Conservation (phyloP, 2,329 filamentous ascomycete genomes). For the Eutypa lata region DNA sequence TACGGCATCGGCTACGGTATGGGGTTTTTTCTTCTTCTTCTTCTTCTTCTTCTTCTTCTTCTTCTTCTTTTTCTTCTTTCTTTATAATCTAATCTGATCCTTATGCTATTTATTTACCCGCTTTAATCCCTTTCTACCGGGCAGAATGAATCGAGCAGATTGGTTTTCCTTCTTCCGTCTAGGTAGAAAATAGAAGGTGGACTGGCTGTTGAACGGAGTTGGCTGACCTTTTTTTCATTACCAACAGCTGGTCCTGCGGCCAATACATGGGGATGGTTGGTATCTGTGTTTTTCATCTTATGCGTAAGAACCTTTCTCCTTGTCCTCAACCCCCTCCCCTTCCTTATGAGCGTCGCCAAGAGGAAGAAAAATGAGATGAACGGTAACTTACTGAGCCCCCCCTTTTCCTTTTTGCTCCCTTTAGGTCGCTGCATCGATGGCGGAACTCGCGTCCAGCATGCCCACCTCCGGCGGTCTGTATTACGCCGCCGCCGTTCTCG, state of each 20-base stretch:
- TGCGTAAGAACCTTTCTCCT: conserved; percentile 41
- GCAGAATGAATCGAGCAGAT: too few species aligned
- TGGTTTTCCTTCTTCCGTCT: not conserved
- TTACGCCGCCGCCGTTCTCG: conserved; percentile 70
- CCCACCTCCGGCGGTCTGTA: conserved; percentile 71
- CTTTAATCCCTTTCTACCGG: not conserved
- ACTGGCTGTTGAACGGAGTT: conserved; percentile 36
- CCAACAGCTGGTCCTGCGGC: conserved; percentile 37
- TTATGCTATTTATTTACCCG: not conserved
- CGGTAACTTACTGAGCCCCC: too few species aligned
- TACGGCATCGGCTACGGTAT: conserved; percentile 58
- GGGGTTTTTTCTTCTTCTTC: not conserved
- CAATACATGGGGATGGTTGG: conserved; percentile 75
- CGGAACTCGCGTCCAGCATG: conserved; percentile 71
- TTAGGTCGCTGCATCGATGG: conserved; percentile 58
- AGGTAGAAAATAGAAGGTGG: conserved; percentile 34
- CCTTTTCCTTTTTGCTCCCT: not conserved
- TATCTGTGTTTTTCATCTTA: conserved; percentile 70
- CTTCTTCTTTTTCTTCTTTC: not conserved
- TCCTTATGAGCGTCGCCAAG: not conserved
- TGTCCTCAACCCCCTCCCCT: too few species aligned
- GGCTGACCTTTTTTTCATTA: conserved; percentile 12
- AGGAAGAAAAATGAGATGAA: not conserved
- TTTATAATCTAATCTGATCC: not conserved
- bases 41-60: not conserved